Evolutionary conservation across 2,329 filamentous ascomycete species (phyloP).

Genomic region (Biscogniauxia sp.): DNA sequence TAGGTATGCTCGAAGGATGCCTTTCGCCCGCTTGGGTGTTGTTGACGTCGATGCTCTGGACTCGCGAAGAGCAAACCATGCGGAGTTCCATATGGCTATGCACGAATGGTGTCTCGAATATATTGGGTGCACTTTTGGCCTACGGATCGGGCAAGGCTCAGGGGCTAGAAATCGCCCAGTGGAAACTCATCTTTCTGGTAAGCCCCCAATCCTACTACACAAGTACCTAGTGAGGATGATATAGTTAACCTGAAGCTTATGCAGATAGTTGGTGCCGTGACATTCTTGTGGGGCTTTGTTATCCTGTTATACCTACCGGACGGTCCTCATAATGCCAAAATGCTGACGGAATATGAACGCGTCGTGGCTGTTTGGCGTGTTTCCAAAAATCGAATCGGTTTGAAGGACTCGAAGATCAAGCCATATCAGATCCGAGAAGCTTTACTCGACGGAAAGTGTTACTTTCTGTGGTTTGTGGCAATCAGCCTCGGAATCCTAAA

Average conservation of each 20-base stretch:
- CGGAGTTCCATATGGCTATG: slow-evolving; percentile 25
- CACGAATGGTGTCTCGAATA: slow-evolving; percentile 21
- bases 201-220: background rate
- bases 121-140: slow-evolving; percentile 19
- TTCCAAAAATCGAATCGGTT: slow-evolving; percentile 40
- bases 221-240: background rate
- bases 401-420: slow-evolving; percentile 37
- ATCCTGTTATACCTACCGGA: slow-evolving; percentile 35
- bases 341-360: slow-evolving; percentile 37
- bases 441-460: slow-evolving; percentile 30
- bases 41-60: slow-evolving; percentile 29
- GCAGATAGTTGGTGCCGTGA: slow-evolving; percentile 36
- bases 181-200: slow-evolving; percentile 34
- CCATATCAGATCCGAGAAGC: slow-evolving; percentile 17
- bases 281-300: slow-evolving; percentile 21
- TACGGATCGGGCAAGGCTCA: slow-evolving; percentile 19
- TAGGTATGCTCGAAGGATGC: slow-evolving; percentile 27
- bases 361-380: slow-evolving; percentile 39
- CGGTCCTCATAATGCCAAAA: slow-evolving; percentile 36
- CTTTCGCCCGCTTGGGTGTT: slow-evolving; percentile 27
- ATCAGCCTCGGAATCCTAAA: slow-evolving; percentile 46
- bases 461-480: slow-evolving; percentile 39
- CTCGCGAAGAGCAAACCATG: slow-evolving; percentile 31
- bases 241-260: background rate
- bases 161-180: slow-evolving; percentile 23